Percentiles rank a stretch among this genome's conserved stretches.
These are phyloP conservation scores for Geosiphon pyriformis DNA, from an alignment of 192 early-diverging fungal genomes.

Conservation along the genomic window DNA sequence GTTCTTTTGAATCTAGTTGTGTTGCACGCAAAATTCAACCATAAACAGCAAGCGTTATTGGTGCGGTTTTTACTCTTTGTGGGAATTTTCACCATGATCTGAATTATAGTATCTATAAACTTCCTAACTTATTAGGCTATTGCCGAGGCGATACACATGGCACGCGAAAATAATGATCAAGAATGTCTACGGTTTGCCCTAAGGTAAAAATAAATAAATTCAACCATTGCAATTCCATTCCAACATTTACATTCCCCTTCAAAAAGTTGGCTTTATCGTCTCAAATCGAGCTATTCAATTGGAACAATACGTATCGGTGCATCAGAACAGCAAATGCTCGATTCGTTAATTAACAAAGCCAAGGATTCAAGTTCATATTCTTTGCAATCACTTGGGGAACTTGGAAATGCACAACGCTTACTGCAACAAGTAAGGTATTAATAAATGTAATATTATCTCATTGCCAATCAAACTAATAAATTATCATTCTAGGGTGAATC, in stretches of 20 bases:
- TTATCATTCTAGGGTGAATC: slow-evolving; percentile 3
- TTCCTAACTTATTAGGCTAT: no score
- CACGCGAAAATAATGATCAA: slow-evolving; percentile 37
- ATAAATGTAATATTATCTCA: neutral
- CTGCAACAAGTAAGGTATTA: slow-evolving; percentile 13
- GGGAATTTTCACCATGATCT: neutral
- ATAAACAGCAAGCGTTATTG: slow-evolving; percentile 36
- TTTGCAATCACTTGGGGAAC: slow-evolving; percentile 17
- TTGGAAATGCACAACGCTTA: slow-evolving; percentile 18
- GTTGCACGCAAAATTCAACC: slow-evolving; percentile 38
- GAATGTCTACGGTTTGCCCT: slow-evolving; percentile 41
- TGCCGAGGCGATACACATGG: slow-evolving; percentile 36
- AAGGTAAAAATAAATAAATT: slow-evolving; percentile 26
- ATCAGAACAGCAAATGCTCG: slow-evolving; percentile 23
- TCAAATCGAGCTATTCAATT: slow-evolving; percentile 12
- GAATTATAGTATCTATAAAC: no score
- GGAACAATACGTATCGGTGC: neutral
- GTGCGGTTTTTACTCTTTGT: slow-evolving; percentile 17
- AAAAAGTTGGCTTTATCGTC: slow-evolving; percentile 24
- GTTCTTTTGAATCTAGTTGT: slow-evolving; percentile 40
- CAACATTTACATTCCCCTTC: neutral
- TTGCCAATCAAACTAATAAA: neutral
- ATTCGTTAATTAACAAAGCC: slow-evolving; percentile 19
- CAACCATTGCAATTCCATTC: neutral
- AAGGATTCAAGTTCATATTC: slow-evolving; percentile 12